Evolutionary conservation across 371 early-diverging fungal genomes (phyloP), one percentile per base, ranked within the genome.

Genomic region (Fennellomyces sp.): DNA sequence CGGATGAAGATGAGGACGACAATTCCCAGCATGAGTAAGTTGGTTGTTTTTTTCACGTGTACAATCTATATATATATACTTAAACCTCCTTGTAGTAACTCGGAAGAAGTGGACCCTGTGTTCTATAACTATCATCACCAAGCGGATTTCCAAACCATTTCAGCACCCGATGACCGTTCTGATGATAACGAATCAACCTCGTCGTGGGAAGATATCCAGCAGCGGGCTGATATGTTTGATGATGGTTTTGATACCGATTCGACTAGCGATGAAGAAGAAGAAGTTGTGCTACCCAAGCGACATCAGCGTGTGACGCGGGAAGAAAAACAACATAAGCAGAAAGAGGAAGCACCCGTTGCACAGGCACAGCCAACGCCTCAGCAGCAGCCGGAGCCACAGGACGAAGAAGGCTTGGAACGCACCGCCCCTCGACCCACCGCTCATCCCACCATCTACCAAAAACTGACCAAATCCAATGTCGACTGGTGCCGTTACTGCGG

Each of bases 401-500:
- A 45, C 3, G 21, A 45, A 15, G 50, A 58, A 48, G 27, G 45
- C 11, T 28, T 35, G 19, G 61, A 60, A 38, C 56, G 35, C n/a
- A 54, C 56, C 15, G 52, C 31, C 26, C 52, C 60, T n/a, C 63
- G 68, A 8, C 52, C 68, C 4, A 68, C 68, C 1, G 54, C 58
- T n/a, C 52, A 52, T 28, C 68, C 68, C 21, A 90, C 91, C 10
- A 63, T 92, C 8, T 92, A 84, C 67, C 83, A 92, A 71, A 74
- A 75, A 36, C 72, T 90, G 52, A 85, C 87, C 23, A 76, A 85
- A 63, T 76, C 77, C 6, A 85, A 82, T 51, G 69, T 91, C 57
- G 90, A 94, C 70, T 95, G 95, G 95, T 95, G 95, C 73, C 88
- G 94, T 42, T 95, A 95, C 65, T 95, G 95, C 66, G 95, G 95